phyloP scores from a whole-genome alignment of 1,284 basidiomycete species.

The Cutaneotrichosporon curvatum region DNA sequence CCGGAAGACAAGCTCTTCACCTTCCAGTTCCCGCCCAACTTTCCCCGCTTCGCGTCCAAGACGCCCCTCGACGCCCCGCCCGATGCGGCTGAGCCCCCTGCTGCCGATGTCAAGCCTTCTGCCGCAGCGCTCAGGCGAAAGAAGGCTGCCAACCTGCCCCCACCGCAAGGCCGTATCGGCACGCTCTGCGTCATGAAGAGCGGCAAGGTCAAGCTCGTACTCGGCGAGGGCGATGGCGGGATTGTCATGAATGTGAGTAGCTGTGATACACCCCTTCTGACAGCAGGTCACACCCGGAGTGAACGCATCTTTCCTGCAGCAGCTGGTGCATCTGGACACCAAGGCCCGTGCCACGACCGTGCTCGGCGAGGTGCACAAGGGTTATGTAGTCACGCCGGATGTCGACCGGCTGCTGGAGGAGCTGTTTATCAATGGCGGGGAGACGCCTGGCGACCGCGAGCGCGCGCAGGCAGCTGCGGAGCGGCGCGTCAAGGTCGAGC shows the following conservation, averaged over 20 bases:
- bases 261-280: background rate
- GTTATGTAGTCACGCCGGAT: slow-evolving; percentile 79
- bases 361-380: slow-evolving; percentile 76
- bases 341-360: slow-evolving; percentile 56
- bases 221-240: slow-evolving; percentile 70
- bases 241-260: slow-evolving; percentile 70
- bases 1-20: slow-evolving; percentile 68
- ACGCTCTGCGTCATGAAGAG: slow-evolving; percentile 73
- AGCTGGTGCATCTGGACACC: slow-evolving; percentile 69
- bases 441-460: slow-evolving; percentile 42
- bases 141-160: slow-evolving; percentile 39
- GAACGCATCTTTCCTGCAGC: slow-evolving; percentile 81
- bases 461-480: slow-evolving; percentile 10
- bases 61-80: slow-evolving; percentile 16
- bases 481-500: slow-evolving; percentile 45
- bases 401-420: slow-evolving; percentile 68
- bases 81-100: background rate
- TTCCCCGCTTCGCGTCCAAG: slow-evolving; percentile 60
- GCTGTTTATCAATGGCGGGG: slow-evolving; percentile 51
- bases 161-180: slow-evolving; percentile 70
- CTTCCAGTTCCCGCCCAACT: slow-evolving; percentile 87
- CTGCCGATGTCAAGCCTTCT: slow-evolving; percentile 11
- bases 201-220: slow-evolving; percentile 77
- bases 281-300: slow-evolving; percentile 71
- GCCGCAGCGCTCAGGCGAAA: slow-evolving; percentile 18